phyloP scores from a whole-genome alignment of 805 yeast species.

The Maudiozyma pseudohumilis region DNA sequence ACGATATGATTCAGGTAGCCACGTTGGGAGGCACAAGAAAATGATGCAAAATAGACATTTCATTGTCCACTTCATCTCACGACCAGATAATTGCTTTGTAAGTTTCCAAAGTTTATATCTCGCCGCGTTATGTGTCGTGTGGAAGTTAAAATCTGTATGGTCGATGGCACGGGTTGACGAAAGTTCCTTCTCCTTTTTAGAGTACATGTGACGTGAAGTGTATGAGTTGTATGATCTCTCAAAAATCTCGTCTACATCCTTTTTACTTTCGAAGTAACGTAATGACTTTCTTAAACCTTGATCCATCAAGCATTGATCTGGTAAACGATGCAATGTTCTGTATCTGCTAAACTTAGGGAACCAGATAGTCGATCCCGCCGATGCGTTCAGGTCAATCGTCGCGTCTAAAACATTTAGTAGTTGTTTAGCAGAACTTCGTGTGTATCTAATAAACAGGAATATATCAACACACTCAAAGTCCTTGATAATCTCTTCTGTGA shows the following conservation, averaged over 20 bases:
- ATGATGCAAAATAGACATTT: conserved; percentile 31
- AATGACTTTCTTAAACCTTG: conserved; percentile 38
- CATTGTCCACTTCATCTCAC: conserved; percentile 36
- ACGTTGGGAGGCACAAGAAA: conserved; percentile 35
- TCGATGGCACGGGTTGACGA: conserved; percentile 31
- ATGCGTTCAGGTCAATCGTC: conserved; percentile 16
- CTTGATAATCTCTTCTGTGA: conserved; percentile 28
- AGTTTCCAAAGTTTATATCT: conserved; percentile 34
- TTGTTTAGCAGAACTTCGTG: conserved; percentile 34
- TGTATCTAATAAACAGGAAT: conserved; percentile 33
- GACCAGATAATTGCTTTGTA: conserved; percentile 27
- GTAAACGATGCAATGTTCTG: conserved; percentile 34
- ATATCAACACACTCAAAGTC: conserved; percentile 32
- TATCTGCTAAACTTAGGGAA: conserved; percentile 33
- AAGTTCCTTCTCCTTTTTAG: conserved; percentile 5
- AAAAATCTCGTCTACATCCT: conserved; percentile 39
- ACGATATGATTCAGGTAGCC: conserved; percentile 31
- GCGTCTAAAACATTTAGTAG: conserved; percentile 22
- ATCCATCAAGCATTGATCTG: conserved; percentile 35
- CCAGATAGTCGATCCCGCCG: conserved; percentile 28
- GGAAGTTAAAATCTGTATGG: conserved; percentile 34
- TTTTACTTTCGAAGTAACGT: conserved; percentile 34
- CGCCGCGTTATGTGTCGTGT: conserved; percentile 29
- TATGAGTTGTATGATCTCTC: conserved; percentile 35
- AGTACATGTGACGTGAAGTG: conserved; percentile 32